Percentiles rank a stretch among this genome's conserved stretches.
phyloP scores from a whole-genome alignment of 2,329 filamentous ascomycete genomes.

The Acephala macrosclerotiorum region DNA sequence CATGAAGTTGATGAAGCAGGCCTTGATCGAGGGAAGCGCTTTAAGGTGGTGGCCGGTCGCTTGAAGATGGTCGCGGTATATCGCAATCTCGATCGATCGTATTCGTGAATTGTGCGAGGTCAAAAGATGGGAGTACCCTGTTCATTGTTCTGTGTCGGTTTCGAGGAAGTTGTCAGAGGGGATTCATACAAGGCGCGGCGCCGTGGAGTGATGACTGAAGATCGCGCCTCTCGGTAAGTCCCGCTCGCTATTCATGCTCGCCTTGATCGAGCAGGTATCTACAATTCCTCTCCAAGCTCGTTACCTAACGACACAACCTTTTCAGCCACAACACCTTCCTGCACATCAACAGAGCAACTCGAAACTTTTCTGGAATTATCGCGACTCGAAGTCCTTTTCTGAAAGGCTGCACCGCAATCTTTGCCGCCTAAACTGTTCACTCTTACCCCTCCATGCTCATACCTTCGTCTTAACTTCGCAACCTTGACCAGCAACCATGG shows the following conservation, averaged over 20 bases:
- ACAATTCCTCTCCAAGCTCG: not conserved
- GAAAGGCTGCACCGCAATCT: slow-evolving; percentile 5
- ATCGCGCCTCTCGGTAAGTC: not conserved
- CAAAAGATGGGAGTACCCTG: slow-evolving; percentile 32
- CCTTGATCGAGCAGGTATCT: not conserved
- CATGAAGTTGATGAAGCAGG: slow-evolving; percentile 14
- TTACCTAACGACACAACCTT: not conserved
- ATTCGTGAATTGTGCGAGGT: slow-evolving; percentile 27
- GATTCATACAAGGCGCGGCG: slow-evolving; percentile 4
- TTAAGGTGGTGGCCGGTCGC: slow-evolving; percentile 35
- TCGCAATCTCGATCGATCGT: slow-evolving; percentile 30
- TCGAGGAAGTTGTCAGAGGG: slow-evolving; percentile 14
- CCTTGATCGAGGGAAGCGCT: slow-evolving; percentile 5
- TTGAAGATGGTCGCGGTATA: slow-evolving; percentile 30
- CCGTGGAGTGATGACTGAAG: slow-evolving; percentile 4
- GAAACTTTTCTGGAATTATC: not conserved
- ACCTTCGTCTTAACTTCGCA: slow-evolving; percentile 11
- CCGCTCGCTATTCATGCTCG: not conserved
- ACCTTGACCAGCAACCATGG: slow-evolving; percentile 63
- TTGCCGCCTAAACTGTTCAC: slow-evolving; percentile 4
- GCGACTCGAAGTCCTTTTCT: not conserved
- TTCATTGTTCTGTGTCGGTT: slow-evolving; percentile 39
- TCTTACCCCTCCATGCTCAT: slow-evolving; percentile 32
- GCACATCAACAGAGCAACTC: not conserved
- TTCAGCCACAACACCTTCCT: not conserved